Base-by-base conservation (phyloP, 1,139 yeast species). In the Nematodospora anomalae region DNA sequence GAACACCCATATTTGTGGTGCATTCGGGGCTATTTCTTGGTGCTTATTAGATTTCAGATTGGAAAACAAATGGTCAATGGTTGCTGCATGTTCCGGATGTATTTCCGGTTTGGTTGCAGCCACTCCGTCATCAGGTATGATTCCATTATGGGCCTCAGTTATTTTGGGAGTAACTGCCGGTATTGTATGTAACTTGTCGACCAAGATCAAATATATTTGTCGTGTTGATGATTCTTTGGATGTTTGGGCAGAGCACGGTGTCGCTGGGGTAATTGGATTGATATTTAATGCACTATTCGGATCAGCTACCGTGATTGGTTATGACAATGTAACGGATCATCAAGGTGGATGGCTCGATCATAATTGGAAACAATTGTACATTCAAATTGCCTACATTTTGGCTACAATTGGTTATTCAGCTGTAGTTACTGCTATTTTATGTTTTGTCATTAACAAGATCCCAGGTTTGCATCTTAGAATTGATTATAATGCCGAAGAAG, bases 51-150 rank as follows among this genome's bases (percentile, higher is more conserved):
- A 92, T 74, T 90, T 74, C 68, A 76, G 96, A 41, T 72, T 89
- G 38, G 96, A 89, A 52, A 77, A 77, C 39, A 90, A 89, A 58
- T 90, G 96, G 94, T 83, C 96, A 15, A 85, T 95, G 60, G 97
- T 92, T 31, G 97, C 96, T 9, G 74, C 87, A 33, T 90, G 97
- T 63, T 89, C 97, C 2, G 98, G 98, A 37, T 79, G 89, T 47
- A 89, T 92, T 56, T 88, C 96, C 5, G 97, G 97, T 2, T 75
- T 90, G 22, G 97, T 90, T 12, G 97, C 97, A 3, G 97, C 97
- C 3, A 90, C 97, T 1, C 97, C 98, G 13, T 78, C 94, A 13
- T 83, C 96, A 10, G 97, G 97, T 16, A 72, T 81, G 57, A 87
- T 92, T 44, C 92, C 97, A 1, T 67, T 89, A 40, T 92, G 96